Evolutionary conservation across 345 rosid species (phyloP).

Genomic region (Arabidopsis suecica): DNA sequence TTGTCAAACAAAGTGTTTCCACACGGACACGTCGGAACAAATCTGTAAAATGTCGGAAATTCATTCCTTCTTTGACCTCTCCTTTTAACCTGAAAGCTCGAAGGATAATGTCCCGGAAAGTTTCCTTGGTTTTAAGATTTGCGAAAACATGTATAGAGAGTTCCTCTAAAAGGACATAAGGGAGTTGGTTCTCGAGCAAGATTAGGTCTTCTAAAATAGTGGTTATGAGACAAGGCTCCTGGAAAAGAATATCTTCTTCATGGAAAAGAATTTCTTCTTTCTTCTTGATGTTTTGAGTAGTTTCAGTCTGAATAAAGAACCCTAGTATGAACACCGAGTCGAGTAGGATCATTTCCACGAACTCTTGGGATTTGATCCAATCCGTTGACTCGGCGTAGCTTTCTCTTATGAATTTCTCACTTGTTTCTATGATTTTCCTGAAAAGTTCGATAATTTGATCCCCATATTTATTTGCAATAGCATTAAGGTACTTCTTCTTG

Average conservation of each 20-base stretch:
- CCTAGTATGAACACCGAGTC: conserved; percentile 41
- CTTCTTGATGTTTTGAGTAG: neutral
- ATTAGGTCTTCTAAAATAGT: conserved; percentile 34
- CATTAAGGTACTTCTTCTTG: conserved; percentile 23
- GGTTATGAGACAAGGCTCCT: conserved; percentile 7
- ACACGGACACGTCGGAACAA: conserved; percentile 33
- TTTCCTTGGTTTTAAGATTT: neutral
- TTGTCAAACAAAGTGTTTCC: conserved; percentile 27
- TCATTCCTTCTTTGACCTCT: neutral
- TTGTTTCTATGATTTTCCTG: conserved; percentile 6
- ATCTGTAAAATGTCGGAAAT: conserved; percentile 41
- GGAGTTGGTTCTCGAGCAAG: conserved; percentile 45
- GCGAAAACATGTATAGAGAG: conserved; percentile 17
- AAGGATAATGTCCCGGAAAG: conserved; percentile 6
- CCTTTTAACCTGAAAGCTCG: conserved; percentile 6
- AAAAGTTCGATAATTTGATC: neutral
- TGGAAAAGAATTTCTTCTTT: conserved; percentile 7
- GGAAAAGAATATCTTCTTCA: conserved; percentile 25
- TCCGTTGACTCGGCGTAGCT: conserved; percentile 44
- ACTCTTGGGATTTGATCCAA: conserved; percentile 23
- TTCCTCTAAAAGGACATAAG: conserved; percentile 18
- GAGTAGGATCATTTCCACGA: conserved; percentile 27
- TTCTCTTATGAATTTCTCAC: conserved; percentile 21
- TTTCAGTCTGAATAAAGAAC: conserved; percentile 16
- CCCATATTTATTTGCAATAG: conserved; percentile 14